phyloP scores from a whole-genome alignment of 2,329 filamentous ascomycete species.

The Neofusicoccum kwambonambiense region DNA sequence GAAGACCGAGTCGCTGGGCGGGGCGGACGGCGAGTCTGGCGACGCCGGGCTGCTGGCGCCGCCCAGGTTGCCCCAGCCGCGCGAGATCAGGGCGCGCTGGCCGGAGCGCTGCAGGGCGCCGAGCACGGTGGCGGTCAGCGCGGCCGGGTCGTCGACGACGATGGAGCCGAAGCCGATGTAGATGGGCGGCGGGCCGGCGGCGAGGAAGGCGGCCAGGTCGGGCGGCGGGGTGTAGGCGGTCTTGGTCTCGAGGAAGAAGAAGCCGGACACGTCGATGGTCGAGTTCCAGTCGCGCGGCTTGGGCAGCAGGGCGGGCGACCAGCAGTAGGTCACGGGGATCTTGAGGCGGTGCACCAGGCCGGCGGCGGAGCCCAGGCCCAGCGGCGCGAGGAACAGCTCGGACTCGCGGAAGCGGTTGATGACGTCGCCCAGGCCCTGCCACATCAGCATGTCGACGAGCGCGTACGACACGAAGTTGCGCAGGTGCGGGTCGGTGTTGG shows the following conservation, averaged over 20 bases:
- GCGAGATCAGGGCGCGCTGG: slow-evolving; percentile 69
- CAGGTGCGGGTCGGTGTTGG: slow-evolving; percentile 69
- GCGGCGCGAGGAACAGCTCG: slow-evolving; percentile 68
- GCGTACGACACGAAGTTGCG: slow-evolving; percentile 81
- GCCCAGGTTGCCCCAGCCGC: slow-evolving; percentile 73
- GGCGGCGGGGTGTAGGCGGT: slow-evolving; percentile 59
- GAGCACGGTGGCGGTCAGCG: slow-evolving; percentile 70
- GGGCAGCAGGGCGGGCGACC: slow-evolving; percentile 62
- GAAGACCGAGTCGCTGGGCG: slow-evolving; percentile 59
- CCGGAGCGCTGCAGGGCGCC: slow-evolving; percentile 64
- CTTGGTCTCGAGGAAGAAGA: slow-evolving; percentile 72
- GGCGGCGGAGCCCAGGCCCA: slow-evolving; percentile 75
- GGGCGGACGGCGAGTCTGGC: slow-evolving; percentile 25
- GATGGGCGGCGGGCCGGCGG: slow-evolving; percentile 54
- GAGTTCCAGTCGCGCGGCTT: slow-evolving; percentile 68
- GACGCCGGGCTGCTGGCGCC: slow-evolving; percentile 41
- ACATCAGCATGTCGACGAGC: slow-evolving; percentile 75
- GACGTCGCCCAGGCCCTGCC: slow-evolving; percentile 67
- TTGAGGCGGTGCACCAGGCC: slow-evolving; percentile 70
- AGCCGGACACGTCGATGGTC: slow-evolving; percentile 72
- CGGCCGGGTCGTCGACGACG: slow-evolving; percentile 69
- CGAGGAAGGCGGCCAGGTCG: slow-evolving; percentile 44
- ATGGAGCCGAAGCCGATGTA: slow-evolving; percentile 79
- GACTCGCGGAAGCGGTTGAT: slow-evolving; percentile 72
- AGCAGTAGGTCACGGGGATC: slow-evolving; percentile 69